phyloP scores from a whole-genome alignment of 768 basidiomycete genomes.

The Sporobolomyces phaffii region DNA sequence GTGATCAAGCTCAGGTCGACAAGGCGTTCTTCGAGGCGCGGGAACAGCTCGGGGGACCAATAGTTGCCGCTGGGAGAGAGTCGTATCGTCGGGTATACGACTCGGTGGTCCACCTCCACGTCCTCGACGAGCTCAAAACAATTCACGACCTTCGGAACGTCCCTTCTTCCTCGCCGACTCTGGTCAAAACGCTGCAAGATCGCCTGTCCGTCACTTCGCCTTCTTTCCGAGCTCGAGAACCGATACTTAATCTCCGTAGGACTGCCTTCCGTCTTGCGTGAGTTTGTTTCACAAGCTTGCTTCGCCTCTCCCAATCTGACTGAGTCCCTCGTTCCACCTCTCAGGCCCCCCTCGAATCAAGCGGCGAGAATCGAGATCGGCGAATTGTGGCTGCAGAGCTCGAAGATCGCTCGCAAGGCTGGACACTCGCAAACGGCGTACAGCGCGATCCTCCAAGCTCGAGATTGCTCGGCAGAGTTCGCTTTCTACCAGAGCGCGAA shows the following conservation, averaged over 20 bases:
- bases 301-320: background rate
- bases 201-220: conserved; percentile 75
- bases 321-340: background rate
- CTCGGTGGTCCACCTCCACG: conserved; percentile 73
- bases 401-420: conserved; percentile 94
- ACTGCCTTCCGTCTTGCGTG: conserved; percentile 72
- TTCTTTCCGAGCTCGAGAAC: conserved; percentile 79
- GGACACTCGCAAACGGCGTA: conserved; percentile 95
- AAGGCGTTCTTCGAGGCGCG: conserved; percentile 62
- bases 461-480: conserved; percentile 62
- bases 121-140: conserved; percentile 75
- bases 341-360: background rate
- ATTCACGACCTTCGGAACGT: conserved; percentile 39
- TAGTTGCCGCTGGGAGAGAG: conserved; percentile 69
- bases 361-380: conserved; percentile 52
- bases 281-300: conserved; percentile 30
- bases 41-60: conserved; percentile 65
- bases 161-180: conserved; percentile 48
- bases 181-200: conserved; percentile 50
- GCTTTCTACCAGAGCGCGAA: conserved; percentile 87
- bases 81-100: conserved; percentile 85
- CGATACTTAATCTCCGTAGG: conserved; percentile 79
- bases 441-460: conserved; percentile 83
- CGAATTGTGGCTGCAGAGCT: conserved; percentile 79
- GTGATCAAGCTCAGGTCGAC: conserved; percentile 52